phyloP scores from a whole-genome alignment of 1,139 yeast species.

The Williopsis jadinii region DNA sequence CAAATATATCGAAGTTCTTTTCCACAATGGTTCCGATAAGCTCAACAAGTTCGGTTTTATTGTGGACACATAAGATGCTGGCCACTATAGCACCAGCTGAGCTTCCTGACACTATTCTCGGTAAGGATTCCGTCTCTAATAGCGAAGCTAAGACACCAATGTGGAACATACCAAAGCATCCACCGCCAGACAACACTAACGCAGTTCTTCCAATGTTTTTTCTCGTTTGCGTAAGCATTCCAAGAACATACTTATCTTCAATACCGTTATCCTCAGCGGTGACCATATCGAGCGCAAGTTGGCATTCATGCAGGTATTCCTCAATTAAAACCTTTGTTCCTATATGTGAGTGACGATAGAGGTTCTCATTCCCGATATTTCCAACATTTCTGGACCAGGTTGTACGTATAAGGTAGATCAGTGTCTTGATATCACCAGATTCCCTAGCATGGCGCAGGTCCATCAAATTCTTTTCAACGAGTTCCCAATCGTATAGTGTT shows the following conservation, averaged over 20 bases:
- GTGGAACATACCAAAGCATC: constrained; percentile 87
- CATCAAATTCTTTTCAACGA: constrained; percentile 46
- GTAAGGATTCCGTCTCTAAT: constrained; percentile 66
- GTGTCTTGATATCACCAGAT: constrained; percentile 46
- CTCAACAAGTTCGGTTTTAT: constrained; percentile 61
- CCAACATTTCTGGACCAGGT: constrained; percentile 84
- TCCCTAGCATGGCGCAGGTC: constrained; percentile 57
- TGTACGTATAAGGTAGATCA: constrained; percentile 73
- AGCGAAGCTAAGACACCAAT: constrained; percentile 85
- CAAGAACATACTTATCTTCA: constrained; percentile 64
- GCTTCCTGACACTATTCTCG: constrained; percentile 89
- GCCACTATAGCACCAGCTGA: constrained; percentile 97
- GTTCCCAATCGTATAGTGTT: constrained; percentile 61
- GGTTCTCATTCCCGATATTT: constrained; percentile 74
- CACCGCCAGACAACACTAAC: constrained; percentile 88
- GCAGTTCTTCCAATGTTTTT: constrained; percentile 94
- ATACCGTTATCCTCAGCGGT: constrained; percentile 28
- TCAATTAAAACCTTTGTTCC: constrained; percentile 86
- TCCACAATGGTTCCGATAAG: constrained; percentile 49
- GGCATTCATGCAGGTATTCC: constrained; percentile 76
- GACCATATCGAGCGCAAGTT: constrained; percentile 43
- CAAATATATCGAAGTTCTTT: constrained; percentile 66
- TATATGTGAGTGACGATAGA: constrained; percentile 71
- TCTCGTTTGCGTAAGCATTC: constrained; percentile 80
- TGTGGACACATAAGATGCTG: constrained; percentile 74